Percentiles rank a stretch among this genome's conserved stretches.
These are phyloP conservation scores for Leccinum obscurum DNA, from an alignment of 768 basidiomycete species.

Conservation along the genomic window DNA sequence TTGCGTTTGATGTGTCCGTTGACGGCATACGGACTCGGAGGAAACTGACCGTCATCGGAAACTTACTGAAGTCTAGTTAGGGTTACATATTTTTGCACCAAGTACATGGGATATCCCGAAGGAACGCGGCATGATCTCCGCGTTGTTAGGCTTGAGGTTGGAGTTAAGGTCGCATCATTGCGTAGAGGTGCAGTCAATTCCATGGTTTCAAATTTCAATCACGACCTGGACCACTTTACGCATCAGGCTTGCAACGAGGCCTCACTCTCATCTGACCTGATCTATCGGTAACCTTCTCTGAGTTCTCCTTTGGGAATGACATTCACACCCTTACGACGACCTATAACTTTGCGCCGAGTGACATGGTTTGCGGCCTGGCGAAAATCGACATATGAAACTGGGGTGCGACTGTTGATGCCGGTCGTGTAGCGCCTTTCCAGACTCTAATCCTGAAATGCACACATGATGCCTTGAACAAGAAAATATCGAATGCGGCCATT, in stretches of 20 bases:
- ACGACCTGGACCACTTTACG: conserved; percentile 6
- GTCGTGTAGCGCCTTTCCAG: neutral
- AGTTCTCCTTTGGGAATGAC: neutral
- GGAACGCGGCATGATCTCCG: conserved; percentile 31
- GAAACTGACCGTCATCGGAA: neutral
- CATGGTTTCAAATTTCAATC: conserved; percentile 1
- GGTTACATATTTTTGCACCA: conserved; percentile 20
- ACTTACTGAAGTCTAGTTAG: neutral
- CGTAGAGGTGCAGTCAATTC: neutral
- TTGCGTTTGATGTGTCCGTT: conserved; percentile 47
- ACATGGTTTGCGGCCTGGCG: neutral
- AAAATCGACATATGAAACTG: conserved; percentile 6
- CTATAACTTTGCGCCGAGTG: conserved; percentile 5
- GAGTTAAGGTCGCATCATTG: conserved; percentile 11
- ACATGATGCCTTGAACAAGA: conserved; percentile 24
- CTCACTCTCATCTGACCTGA: conserved; percentile 2
- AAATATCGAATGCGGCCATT: conserved; percentile 22
- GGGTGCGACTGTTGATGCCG: conserved; percentile 9
- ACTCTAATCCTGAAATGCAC: neutral
- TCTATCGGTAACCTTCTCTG: conserved; percentile 8
- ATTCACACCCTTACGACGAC: neutral
- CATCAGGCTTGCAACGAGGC: neutral
- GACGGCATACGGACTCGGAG: conserved; percentile 31
- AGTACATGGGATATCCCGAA: conserved; percentile 32
- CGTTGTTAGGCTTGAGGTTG: conserved; percentile 30